phyloP scores from a whole-genome alignment of 257 asterid genomes.

The Coffea eugenioides region DNA sequence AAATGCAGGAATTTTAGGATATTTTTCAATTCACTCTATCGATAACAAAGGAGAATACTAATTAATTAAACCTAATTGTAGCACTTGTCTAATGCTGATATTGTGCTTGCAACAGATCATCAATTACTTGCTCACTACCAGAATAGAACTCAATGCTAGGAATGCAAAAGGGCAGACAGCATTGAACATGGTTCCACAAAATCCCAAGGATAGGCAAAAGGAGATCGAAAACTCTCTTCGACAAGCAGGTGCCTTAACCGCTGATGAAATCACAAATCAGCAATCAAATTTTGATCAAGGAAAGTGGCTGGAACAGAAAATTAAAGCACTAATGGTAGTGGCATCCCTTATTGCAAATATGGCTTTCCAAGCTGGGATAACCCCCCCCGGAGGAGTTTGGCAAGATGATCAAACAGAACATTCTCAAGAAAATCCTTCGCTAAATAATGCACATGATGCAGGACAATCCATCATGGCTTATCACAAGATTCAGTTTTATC shows the following conservation, averaged over 20 bases:
- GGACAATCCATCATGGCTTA: slow-evolving; percentile 8
- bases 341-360: slow-evolving; percentile 34
- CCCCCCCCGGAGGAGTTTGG: slow-evolving; percentile 35
- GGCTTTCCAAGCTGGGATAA: slow-evolving; percentile 32
- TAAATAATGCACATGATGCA: not conserved
- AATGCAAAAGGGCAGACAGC: slow-evolving; percentile 33
- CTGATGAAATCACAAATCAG: not conserved
- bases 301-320: slow-evolving; percentile 21
- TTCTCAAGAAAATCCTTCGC: not conserved
- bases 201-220: slow-evolving; percentile 26
- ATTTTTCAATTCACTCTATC: too few relatives aligned
- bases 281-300: not conserved
- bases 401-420: slow-evolving; percentile 7
- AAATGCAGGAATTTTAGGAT: too few relatives aligned
- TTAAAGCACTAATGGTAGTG: slow-evolving; percentile 29
- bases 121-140: slow-evolving; percentile 22
- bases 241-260: slow-evolving; percentile 21
- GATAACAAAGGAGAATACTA: too few relatives aligned
- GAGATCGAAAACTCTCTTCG: slow-evolving; percentile 32
- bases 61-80: too few relatives aligned
- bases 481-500: not conserved
- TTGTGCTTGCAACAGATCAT: slow-evolving; percentile 20
- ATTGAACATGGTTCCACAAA: slow-evolving; percentile 32
- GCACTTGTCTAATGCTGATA: too few relatives aligned
- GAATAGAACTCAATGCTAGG: slow-evolving; percentile 23